Base-by-base conservation (phyloP, 306 rosid genomes). In the Vigna angularis region DNA sequence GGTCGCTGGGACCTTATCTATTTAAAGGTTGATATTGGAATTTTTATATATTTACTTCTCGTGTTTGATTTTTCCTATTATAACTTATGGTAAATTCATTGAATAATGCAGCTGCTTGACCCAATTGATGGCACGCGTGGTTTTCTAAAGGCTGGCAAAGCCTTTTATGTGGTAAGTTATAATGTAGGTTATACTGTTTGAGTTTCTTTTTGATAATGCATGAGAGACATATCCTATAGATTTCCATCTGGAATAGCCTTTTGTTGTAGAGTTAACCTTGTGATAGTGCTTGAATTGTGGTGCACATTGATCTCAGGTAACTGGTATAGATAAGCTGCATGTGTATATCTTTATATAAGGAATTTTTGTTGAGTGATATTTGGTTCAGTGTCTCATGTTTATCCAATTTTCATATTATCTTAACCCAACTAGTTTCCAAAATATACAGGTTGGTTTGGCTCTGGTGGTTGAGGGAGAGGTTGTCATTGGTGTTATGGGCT, bases 81-180 rank as follows among this genome's bases (percentile, higher is more conserved):
- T 56, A 79, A 74, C 59, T 78, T 73, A 13, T 44, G 40, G 34
- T 38, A 57, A 84, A 36, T 9, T 75, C 26, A 47, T 70, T 79
- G 72, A 76, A 71, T 62, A 81, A 82, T 89, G 79, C 83, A 95
- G 98, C 87, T 95, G 61, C 89, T 93, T 78, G 98, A 95, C 87
- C 99, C 98, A 24, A 91, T 93, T 52, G 97, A 95, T 71, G 98
- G 98, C 50, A 95, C 98, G 28, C 86, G 90, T 34, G 98, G 97
- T 73, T 93, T 93, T 82, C 79, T 89, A 40, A 85, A 77, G 81
- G 90, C 87, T 85, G 72, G 79, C 75, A 85, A 79, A 65, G 93
- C 92, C 73, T 80, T 93, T 64, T 93, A 86, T 56, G 92, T 88
- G 86, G 98, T 91, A 84, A 70, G 96, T 72, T 24, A 77, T 62